Evolutionary conservation across 371 early-diverging fungal species (phyloP), one percentile per base, ranked within the genome.

Genomic region (Saksenaea vasiformis): DNA sequence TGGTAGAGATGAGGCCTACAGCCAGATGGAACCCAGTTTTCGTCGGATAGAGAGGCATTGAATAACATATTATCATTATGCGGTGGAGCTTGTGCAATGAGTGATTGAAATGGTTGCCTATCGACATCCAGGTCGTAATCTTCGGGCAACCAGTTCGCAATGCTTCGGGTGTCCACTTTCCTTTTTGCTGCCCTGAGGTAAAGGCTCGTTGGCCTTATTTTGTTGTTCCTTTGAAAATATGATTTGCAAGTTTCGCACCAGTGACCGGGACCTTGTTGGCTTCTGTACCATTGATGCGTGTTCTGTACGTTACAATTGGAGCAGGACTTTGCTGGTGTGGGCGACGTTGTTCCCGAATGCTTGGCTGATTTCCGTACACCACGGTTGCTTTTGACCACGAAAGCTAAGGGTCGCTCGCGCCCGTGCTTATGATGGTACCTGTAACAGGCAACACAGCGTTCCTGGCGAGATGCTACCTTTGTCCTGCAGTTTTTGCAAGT

Each of bases 231-330:
- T 5, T 77, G 58, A 28, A 74, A 77, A 35, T 80, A 80, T 15
- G 72, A 74, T 65, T 77, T 80, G 56, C 80, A 80, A 0, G 78
- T 80, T 38, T 80, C 78, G 51, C 80, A 80, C 80, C 80, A 80
- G 44, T 77, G 72, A 2, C 80, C 80, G 34, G 68, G 34, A 19
- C 80, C 80, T 58, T 71, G 70, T 24, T 73, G 44, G 39, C 77
- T 80, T 14, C 80, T 68, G 55, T 77, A 80, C 78, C 80, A 80
- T 64, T 80, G 80, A 61, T 80, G 80, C 1, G 80, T 80, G 60
- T 73, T 72, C 19, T 70, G 67, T 1, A 80, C 74, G 34, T 72
- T 65, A 31, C 80, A 80, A 37, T 80, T 80, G 35, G 72, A 74
- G 54, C 80, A 80, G 5, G 11, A 54, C 54, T 80, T 80, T 36